Evolutionary conservation across 2,329 filamentous ascomycete species (phyloP).

Genomic region (Epichloe coenophiala): DNA sequence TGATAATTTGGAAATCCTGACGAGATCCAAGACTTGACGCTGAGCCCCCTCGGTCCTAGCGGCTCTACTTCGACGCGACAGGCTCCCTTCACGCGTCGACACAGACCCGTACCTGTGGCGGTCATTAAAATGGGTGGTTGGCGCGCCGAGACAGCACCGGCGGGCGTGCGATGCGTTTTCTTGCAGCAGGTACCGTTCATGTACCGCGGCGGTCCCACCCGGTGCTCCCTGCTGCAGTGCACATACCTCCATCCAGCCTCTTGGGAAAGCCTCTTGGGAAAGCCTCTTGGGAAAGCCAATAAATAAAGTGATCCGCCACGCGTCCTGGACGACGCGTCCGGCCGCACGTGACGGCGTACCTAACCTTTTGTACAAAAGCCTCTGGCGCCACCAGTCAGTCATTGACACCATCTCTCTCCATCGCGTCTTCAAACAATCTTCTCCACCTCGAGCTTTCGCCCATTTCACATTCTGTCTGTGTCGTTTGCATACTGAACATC

Average conservation of each 20-base stretch:
- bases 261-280: conserved; percentile 4
- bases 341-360: conserved; percentile 25
- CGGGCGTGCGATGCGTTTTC: background rate
- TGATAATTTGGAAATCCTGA: conserved; percentile 14
- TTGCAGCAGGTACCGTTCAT: background rate
- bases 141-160: background rate
- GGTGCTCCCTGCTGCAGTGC: background rate
- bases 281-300: too few species aligned
- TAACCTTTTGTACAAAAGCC: conserved; percentile 24
- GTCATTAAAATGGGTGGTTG: conserved; percentile 7
- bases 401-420: conserved; percentile 13
- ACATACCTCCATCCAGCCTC: conserved; percentile 5
- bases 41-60: background rate
- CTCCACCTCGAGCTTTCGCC: conserved; percentile 10
- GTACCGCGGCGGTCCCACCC: conserved; percentile 4
- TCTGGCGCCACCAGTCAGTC: conserved; percentile 16
- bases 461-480: conserved; percentile 9
- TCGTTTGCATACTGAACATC: conserved; percentile 8
- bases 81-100: conserved; percentile 10
- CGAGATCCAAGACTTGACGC: conserved; percentile 8
- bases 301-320: conserved; percentile 12
- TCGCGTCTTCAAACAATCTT: conserved; percentile 15
- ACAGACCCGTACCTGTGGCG: background rate
- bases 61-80: conserved; percentile 11
- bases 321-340: conserved; percentile 19